These are phyloP conservation scores for Pyronema domesticum DNA, from an alignment of 495 filamentous ascomycete genomes.

Conservation along the genomic window DNA sequence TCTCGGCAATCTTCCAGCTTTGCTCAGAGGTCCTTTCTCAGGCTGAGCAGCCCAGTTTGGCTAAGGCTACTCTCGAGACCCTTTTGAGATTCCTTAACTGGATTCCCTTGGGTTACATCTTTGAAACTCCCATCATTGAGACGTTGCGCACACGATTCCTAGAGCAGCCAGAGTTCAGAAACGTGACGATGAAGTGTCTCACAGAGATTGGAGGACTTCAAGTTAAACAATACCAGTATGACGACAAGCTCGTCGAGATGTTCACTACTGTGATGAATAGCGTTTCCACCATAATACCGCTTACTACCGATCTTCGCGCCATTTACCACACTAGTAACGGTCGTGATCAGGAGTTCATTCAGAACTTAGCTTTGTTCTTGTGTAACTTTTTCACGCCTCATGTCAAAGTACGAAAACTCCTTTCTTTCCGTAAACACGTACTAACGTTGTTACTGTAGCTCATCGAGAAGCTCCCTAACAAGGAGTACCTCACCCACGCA, in stretches of 20 bases:
- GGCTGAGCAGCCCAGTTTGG: slow-evolving; percentile 68
- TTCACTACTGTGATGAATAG: slow-evolving; percentile 86
- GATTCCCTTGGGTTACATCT: slow-evolving; percentile 97
- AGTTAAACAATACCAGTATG: slow-evolving; percentile 60
- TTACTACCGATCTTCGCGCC: slow-evolving; percentile 70
- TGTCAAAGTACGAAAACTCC: slow-evolving; percentile 42
- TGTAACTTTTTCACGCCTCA: slow-evolving; percentile 91
- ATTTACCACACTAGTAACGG: slow-evolving; percentile 82
- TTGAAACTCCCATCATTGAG: slow-evolving; percentile 91
- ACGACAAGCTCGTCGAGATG: slow-evolving; percentile 89
- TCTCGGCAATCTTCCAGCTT: slow-evolving; percentile 90
- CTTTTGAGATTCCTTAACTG: slow-evolving; percentile 92
- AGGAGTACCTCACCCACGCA: slow-evolving; percentile 80
- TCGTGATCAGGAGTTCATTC: slow-evolving; percentile 91
- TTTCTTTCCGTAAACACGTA: not conserved
- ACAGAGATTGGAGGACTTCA: slow-evolving; percentile 92
- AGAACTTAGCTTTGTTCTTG: slow-evolving; percentile 87
- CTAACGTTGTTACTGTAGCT: slow-evolving; percentile 36
- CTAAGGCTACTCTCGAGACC: slow-evolving; percentile 88
- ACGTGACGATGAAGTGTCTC: slow-evolving; percentile 87
- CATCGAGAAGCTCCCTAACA: slow-evolving; percentile 86
- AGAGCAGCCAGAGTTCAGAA: slow-evolving; percentile 80
- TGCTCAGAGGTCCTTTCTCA: slow-evolving; percentile 84
- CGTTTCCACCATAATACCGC: slow-evolving; percentile 76
- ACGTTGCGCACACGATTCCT: slow-evolving; percentile 80